Percentiles rank a stretch among this genome's conserved stretches.
phyloP scores from a whole-genome alignment of 495 filamentous ascomycete genomes.

The Daldinia caldariorum region DNA sequence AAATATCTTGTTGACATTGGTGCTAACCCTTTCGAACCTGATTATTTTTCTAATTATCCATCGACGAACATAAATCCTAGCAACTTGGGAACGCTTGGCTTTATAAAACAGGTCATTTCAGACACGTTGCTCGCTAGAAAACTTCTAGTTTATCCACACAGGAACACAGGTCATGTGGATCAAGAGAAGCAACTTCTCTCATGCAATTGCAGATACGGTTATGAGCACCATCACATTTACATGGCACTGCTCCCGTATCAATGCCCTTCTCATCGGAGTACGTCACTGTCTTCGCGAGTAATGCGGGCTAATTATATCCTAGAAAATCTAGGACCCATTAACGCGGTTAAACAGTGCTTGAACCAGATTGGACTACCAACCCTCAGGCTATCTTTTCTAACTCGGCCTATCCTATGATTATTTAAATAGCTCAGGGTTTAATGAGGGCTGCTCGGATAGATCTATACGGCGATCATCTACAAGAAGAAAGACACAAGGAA shows the following conservation, averaged over 20 bases:
- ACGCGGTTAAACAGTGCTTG: slow-evolving; percentile 1
- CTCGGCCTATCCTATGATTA: not conserved
- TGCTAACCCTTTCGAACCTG: no score
- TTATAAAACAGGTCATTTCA: not conserved
- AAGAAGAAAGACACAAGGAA: not conserved
- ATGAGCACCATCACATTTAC: not conserved
- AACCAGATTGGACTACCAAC: slow-evolving; percentile 24
- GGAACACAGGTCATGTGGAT: no score
- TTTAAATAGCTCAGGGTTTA: no score
- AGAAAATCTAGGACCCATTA: rapidly evolving
- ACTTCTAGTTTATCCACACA: not conserved
- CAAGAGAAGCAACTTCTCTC: no score
- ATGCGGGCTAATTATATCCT: not conserved
- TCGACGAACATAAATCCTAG: no score
- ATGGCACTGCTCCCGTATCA: slow-evolving; percentile 19
- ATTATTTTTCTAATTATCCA: no score
- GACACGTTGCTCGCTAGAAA: not conserved
- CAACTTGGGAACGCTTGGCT: not conserved
- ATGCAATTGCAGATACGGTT: not conserved
- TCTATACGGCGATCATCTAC: no score
- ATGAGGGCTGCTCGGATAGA: no score
- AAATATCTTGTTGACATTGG: slow-evolving; percentile 5
- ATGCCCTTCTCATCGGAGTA: slow-evolving; percentile 13
- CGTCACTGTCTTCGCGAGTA: slow-evolving; percentile 15
- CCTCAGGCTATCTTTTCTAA: not conserved